A percentile compares a stretch with the other conserved stretches of the same genome.
Conservation (phyloP, 2,329 filamentous ascomycete species). For the Colletotrichum sp. region DNA sequence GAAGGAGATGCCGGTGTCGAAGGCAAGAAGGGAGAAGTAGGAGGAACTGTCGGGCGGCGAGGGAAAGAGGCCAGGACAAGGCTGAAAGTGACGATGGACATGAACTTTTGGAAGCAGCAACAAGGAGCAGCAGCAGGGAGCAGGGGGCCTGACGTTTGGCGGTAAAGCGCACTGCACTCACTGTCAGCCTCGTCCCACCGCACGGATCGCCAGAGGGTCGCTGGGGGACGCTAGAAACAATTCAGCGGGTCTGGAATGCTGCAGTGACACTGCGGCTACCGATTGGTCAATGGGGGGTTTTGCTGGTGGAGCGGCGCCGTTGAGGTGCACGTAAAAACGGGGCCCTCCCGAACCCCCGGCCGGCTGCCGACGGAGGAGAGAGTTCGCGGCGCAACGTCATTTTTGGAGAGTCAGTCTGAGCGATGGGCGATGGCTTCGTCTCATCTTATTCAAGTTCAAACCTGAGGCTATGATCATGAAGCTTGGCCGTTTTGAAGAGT, state of each 20-base stretch:
- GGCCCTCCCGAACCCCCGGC: background rate
- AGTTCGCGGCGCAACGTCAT: slow-evolving; percentile 1
- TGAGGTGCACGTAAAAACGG: background rate
- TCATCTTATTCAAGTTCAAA: background rate
- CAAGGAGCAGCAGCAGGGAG: background rate
- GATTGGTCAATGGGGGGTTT: slow-evolving; percentile 2
- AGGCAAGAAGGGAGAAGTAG: background rate
- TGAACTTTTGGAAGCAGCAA: background rate
- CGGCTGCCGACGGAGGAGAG: background rate
- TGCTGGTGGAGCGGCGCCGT: background rate
- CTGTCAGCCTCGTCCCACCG: slow-evolving; percentile 4
- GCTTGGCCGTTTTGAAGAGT: background rate
- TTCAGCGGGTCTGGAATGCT: background rate
- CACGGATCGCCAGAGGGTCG: background rate
- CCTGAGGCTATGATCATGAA: background rate
- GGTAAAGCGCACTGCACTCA: background rate
- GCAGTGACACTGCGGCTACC: background rate
- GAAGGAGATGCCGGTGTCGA: background rate
- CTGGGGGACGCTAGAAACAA: background rate
- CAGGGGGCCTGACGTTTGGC: slow-evolving; percentile 7
- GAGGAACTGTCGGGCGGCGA: background rate
- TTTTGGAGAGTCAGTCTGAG: background rate
- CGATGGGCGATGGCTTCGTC: background rate
- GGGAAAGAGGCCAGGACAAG: background rate
- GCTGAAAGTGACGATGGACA: background rate